Base-by-base conservation (phyloP, 257 asterid genomes). In the Nicotiana paniculata region DNA sequence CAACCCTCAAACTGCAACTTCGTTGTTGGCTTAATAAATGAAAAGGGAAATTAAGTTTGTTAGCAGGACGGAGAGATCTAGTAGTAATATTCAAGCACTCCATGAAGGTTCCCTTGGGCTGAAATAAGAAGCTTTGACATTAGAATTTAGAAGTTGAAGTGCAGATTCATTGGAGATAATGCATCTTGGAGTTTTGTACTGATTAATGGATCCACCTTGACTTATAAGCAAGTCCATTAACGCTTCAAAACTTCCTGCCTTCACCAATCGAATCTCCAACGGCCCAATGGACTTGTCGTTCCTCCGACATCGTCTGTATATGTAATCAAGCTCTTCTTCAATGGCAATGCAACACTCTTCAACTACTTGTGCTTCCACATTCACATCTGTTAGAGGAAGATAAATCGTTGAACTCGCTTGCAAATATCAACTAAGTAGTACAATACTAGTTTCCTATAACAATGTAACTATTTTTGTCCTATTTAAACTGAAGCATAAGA, bases 171-270 rank as follows among this genome's bases (percentile, higher is more conserved):
- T 92, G 6, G 91, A 87, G 72, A 87, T 90, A 17, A 93, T 92
- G 82, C 94, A 93, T 84, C 97, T 85, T 3, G 97, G 97, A 32
- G 95, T 89, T 69, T 93, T 93, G 35, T 93, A 92, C 89, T 93
- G 97, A 84, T 93, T 93, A 46, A 93, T 90, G 32, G 97, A 92
- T 21, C 91, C 96, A 48, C 97, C 97, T 80, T 88, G 93, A 5
- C 89, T 86, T 77, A 90, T 87, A 75, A 88, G 88, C 86, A 90
- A 69, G 81, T 92, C 97, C 97, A 93, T 93, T 83, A 93, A 82
- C 88, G 82, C 85, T 84, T 93, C 95, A 24, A 93, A 93, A 3
- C 97, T 90, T 0, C 95, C 95, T 1, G 82, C 77, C 69, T 88
- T 88, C 83, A 93, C 95, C 18, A 92, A 89, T 33, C 92, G 82